phyloP scores from a whole-genome alignment of 2,329 filamentous ascomycete species.

The Aspergillus novofumigatus region DNA sequence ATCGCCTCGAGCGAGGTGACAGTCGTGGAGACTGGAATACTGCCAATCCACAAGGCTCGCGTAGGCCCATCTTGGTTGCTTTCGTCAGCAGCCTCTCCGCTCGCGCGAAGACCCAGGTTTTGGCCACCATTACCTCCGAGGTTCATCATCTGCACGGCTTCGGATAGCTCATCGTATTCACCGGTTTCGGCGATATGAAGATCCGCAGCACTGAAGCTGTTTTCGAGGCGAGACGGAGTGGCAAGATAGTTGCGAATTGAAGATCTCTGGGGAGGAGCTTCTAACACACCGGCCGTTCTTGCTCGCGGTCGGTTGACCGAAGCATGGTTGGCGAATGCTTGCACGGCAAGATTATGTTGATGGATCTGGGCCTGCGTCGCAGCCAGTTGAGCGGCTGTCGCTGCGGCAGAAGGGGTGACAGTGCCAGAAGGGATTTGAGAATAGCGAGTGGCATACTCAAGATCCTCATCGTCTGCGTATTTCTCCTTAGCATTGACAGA shows the following conservation, averaged over 20 bases:
- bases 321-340: constrained; percentile 83
- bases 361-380: constrained; percentile 67
- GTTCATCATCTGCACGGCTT: constrained; percentile 77
- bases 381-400: constrained; percentile 55
- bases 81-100: constrained; percentile 68
- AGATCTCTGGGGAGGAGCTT: constrained; percentile 64
- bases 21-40: constrained; percentile 94
- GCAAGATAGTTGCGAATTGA: constrained; percentile 71
- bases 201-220: constrained; percentile 69
- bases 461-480: constrained; percentile 84
- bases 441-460: constrained; percentile 63
- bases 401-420: constrained; percentile 55
- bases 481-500: constrained; percentile 98
- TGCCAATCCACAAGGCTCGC: constrained; percentile 92
- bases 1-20: constrained; percentile 92
- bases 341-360: constrained; percentile 88
- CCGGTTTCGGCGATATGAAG: constrained; percentile 69
- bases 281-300: constrained; percentile 84
- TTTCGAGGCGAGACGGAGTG: constrained; percentile 71
- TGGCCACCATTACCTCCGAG: constrained; percentile 40
- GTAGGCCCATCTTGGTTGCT: constrained; percentile 82
- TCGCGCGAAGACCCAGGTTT: constrained; percentile 61
- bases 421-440: constrained; percentile 55
- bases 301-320: constrained; percentile 79
- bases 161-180: constrained; percentile 74